phyloP scores from a whole-genome alignment of 2,329 filamentous ascomycete species.

The Ophiocordyceps polyrhachis-furcata region DNA sequence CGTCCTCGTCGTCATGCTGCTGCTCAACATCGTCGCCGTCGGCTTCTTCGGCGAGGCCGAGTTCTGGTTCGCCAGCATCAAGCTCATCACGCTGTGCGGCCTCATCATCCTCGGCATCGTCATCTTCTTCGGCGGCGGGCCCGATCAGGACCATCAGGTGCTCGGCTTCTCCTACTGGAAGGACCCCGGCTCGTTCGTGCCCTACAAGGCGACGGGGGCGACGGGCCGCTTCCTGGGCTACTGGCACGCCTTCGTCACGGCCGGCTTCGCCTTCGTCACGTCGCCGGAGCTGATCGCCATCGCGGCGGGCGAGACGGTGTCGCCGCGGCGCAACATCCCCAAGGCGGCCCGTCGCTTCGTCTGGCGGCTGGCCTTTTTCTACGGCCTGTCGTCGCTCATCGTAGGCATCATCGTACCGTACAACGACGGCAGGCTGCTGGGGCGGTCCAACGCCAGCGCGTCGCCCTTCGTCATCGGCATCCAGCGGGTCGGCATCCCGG shows the following conservation, averaged over 20 bases:
- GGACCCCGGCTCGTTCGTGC: slow-evolving; percentile 23
- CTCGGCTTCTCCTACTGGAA: slow-evolving; percentile 24
- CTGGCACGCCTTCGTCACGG: slow-evolving; percentile 36
- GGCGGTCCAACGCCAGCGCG: slow-evolving; percentile 35
- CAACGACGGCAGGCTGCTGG: slow-evolving; percentile 41
- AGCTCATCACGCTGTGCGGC: slow-evolving; percentile 38
- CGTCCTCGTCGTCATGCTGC: slow-evolving; percentile 31
- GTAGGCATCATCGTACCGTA: slow-evolving; percentile 46
- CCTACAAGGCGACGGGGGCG: slow-evolving; percentile 24
- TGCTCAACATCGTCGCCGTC: slow-evolving; percentile 38
- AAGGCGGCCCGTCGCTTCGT: slow-evolving; percentile 44
- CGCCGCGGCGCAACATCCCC: slow-evolving; percentile 46
- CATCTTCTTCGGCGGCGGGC: slow-evolving; percentile 36
- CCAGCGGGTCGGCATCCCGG: slow-evolving; percentile 41
- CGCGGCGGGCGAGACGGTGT: slow-evolving; percentile 45
- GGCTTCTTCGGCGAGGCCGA: slow-evolving; percentile 41
- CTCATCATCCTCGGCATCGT: slow-evolving; percentile 37
- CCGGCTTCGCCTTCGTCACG: slow-evolving; percentile 42
- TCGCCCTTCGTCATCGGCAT: slow-evolving; percentile 52
- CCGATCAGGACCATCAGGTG: slow-evolving; percentile 25
- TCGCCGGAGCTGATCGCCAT: slow-evolving; percentile 44
- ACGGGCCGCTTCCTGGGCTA: slow-evolving; percentile 38
- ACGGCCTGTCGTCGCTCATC: slow-evolving; percentile 41
- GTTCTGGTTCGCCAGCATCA: slow-evolving; percentile 42
- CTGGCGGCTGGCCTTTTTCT: slow-evolving; percentile 43